Percentiles rank a stretch among this genome's conserved stretches.
Conservation (phyloP, 305 asterid species). For the Euphrasia arctica region DNA sequence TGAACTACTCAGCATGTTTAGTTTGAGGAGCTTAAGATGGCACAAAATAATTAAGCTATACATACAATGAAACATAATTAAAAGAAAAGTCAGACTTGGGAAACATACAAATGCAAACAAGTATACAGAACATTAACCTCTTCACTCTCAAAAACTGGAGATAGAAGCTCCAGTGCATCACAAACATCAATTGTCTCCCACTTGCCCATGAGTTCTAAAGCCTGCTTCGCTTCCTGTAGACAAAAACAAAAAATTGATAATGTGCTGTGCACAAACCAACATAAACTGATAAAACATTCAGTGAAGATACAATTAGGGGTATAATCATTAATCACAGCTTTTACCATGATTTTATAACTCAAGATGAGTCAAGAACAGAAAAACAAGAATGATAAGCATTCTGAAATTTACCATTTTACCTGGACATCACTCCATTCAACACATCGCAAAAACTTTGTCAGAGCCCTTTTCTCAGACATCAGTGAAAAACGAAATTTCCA, state of each 20-base stretch:
- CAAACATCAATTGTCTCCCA: constrained; percentile 97
- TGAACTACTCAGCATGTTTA: constrained; percentile 14
- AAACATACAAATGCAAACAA: constrained; percentile 25
- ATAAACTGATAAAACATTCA: no score
- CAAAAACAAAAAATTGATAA: constrained; percentile 21
- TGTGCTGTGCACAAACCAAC: no score
- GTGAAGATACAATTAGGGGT: no score
- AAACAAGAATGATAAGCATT: constrained; percentile 10
- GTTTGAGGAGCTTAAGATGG: constrained; percentile 27
- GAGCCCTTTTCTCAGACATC: constrained; percentile 95
- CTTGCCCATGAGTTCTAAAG: constrained; percentile 90
- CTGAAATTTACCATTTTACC: constrained; percentile 42
- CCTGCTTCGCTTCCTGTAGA: constrained; percentile 97
- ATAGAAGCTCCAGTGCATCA: constrained; percentile 96
- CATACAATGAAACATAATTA: constrained; percentile 8
- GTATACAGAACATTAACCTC: constrained; percentile 58
- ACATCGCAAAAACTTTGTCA: constrained; percentile 89
- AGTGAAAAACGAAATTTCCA: constrained; percentile 98
- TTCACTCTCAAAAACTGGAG: constrained; percentile 98
- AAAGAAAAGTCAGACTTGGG: constrained; percentile 14
- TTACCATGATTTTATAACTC: constrained; percentile 3
- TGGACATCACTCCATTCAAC: constrained; percentile 99
- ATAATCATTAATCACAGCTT: not conserved
- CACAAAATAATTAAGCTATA: constrained; percentile 14
- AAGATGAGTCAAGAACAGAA: not conserved